Base-by-base conservation (phyloP, 148 eudicot species). In the Chenopodium suecicum region DNA sequence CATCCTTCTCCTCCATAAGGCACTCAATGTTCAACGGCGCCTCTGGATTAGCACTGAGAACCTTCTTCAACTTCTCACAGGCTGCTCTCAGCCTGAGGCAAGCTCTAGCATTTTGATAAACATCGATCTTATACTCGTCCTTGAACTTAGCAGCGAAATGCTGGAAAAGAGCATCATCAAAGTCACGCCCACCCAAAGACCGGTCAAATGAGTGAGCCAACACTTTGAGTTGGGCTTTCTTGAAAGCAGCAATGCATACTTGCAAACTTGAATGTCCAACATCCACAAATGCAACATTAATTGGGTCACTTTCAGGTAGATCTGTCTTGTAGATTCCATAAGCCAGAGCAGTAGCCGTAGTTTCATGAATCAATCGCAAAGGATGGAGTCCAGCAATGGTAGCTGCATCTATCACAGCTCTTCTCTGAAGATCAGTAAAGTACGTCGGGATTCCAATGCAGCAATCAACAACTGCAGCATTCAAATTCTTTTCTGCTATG, bases 1-100 rank as follows among this genome's bases (percentile, higher is more conserved):
- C 99, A 91, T 95, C 99, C 85, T 93, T 95, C 77, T 95, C 99
- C 1, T 93, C 99, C 98, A 95, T 95, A 70, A 95, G 81, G 81
- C 99, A 95, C 86, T 95, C 99, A 56, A 95, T 95, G 84, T 92
- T 95, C 89, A 95, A 84, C 60, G 98, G 99, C 31, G 99, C 95
- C 87, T 89, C 96, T 25, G 98, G 98, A 86, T 95, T 95, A 70
- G 98, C 98, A 86, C 98, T 95, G 14, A 95, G 91, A 83, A 95
- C 92, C 88, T 95, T 95, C 83, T 95, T 95, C 79, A 95, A 78
- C 80, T 95, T 95, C 78, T 95, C 98, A 91, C 91, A 89, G 32
- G 89, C 94, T 34, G 98, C 83, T 79, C 98, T 93, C 34, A 94
- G 93, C 89, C 98, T 88, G 9, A 95, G 88, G 86, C 92, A 92